Base-by-base conservation (phyloP, 768 basidiomycete species). In the Lactifluus piperatus region DNA sequence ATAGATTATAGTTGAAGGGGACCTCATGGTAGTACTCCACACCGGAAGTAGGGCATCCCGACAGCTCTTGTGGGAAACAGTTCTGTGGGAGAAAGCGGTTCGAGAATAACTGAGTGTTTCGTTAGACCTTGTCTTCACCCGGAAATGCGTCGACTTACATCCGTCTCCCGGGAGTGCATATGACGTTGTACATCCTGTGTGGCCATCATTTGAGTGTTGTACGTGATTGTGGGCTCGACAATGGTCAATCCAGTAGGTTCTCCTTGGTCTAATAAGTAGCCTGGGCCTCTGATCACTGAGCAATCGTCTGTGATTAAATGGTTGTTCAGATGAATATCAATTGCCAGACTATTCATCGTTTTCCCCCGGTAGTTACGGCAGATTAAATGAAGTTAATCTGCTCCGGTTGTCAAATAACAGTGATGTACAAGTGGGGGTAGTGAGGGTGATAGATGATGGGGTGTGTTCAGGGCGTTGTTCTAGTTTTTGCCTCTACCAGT, bases 311-410 rank as follows among this genome's bases (percentile, higher is more conserved):
- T 13, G 22, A 24, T 11, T n/a, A 27, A 36, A 27, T 55, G 13
- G 41, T 32, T 34, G 37, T 20, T 43, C 26, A 20, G 9, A 27
- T 59, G 32, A 4, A 48, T 30, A 8, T 32, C 26, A 2, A 39
- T 43, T n/a, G 47, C 24, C n/a, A n/a, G n/a, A n/a, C n/a, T n/a
- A 32, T 43, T 59, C 53, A 59, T 59, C n/a, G 7, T 27, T 27
- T 13, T 50, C 26, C 24, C 26, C 43, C 11, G n/a, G 34, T 43
- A 20, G 32, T 32, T 26, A 52, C 39, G 16, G 29, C 4, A 10
- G 34, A n/a, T n/a, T n/a, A n/a, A n/a, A n/a, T n/a, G n/a, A n/a
- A 16, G 36, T 50, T n/a, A 49, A 16, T 32, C 32, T 27, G n/a
- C 24, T 48, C 41, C 29, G 18, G 39, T n/a, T 41, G n/a, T 26